phyloP scores from a whole-genome alignment of 176 grass and related monocot genomes.

The Oryza punctata region DNA sequence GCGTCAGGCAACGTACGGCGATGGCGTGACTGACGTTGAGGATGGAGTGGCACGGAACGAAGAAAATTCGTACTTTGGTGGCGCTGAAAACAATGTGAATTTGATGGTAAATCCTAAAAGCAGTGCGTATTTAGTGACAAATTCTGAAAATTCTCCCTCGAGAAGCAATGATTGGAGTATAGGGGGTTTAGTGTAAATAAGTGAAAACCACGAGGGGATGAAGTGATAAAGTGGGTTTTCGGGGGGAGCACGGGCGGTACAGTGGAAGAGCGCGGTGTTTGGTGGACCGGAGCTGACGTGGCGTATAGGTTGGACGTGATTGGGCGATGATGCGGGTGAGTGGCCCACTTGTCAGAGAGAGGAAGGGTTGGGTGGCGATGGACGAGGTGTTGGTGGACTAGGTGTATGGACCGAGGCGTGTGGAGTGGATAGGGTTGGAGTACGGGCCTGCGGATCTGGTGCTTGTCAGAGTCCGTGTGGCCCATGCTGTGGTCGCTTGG shows the following conservation, averaged over 20 bases:
- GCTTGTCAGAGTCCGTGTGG: background rate
- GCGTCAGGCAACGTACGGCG: no score
- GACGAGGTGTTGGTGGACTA: background rate
- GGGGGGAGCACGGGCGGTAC: background rate
- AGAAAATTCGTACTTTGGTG: no score
- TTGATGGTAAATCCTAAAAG: no score
- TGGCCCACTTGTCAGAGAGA: background rate
- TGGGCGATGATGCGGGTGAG: background rate
- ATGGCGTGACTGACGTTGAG: no score
- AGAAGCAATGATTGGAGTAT: background rate
- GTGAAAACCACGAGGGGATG: fast-evolving
- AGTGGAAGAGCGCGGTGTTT: constrained; percentile 1
- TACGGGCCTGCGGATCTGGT: constrained; percentile 28
- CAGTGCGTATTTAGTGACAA: no score
- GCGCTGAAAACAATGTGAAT: no score
- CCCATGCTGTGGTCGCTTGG: background rate
- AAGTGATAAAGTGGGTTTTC: background rate
- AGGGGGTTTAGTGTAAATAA: fast-evolving
- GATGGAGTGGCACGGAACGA: no score
- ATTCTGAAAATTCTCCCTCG: no score
- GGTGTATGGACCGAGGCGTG: background rate
- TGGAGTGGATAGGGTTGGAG: constrained; percentile 27
- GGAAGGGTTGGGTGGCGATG: no score
- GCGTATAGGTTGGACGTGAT: no score
- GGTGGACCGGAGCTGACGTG: background rate